Evolutionary conservation across 495 filamentous ascomycete genomes (phyloP), one percentile per base, ranked within the genome.

Genomic region (Aspergillus leporis): DNA sequence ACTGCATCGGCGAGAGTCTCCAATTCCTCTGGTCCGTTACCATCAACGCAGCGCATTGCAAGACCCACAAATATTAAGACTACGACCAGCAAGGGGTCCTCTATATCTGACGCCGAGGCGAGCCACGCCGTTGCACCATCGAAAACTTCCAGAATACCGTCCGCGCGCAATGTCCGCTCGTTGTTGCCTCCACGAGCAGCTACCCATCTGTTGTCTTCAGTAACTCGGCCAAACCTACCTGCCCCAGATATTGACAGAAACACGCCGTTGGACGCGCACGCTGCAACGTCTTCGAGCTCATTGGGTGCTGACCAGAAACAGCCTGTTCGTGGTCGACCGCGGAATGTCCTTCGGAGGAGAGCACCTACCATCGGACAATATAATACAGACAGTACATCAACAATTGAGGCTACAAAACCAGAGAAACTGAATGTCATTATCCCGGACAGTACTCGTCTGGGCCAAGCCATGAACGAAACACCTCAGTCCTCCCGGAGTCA

Each of bases 261-360:
- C 66, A 59, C 23, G 22, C 38, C 38, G 55, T 63, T 23, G 67
- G 59, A 62, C 7, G 64, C 69, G 21, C 60, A 56, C 46, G 62
- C 66, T 51, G 55, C 43, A 9, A 30, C 56, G 51, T 23, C 43
- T 56, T 45, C 53, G 38, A 56, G 32, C 14, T 49, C 58, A 52
- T 21, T 53, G 8, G 60, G 47, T 36, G 38, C 32, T 9, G 61
- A 56, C 34, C 57, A 59, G 21, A 64, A 62, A 46, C 50, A 59
- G 7, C 50, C 61, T 34, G 56, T 59, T 13, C 55, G 45, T 22
- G 65, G 70, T 58, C 71, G 72, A 51, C 60, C 68, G 51, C 70
- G 75, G 53, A 80, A 80, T 60, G 69, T 78, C 48, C 64, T 80
- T 40, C 71, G 77, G 56, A 72, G 77, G 55, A 78, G 66, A 55